Evolutionary conservation across 345 rosid genomes (phyloP).

Genomic region (Fremontodendron californicum): DNA sequence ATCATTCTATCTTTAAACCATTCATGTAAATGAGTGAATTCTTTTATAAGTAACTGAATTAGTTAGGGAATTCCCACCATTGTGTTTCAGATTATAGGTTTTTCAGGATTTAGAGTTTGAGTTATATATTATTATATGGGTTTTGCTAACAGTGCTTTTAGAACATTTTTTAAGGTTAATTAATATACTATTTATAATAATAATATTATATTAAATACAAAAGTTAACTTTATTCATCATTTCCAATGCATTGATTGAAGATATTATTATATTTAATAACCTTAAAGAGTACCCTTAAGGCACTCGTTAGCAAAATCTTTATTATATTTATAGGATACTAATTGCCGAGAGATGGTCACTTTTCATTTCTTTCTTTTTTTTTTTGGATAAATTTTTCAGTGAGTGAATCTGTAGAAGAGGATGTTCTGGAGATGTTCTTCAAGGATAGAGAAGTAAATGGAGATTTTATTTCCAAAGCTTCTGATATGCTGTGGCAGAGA

Average conservation of each 20-base stretch:
- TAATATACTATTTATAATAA: too few species aligned
- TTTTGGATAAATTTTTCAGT: not conserved
- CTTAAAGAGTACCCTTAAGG: too few species aligned
- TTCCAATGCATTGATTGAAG: too few species aligned
- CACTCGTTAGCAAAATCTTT: too few species aligned
- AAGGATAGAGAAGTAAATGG: conserved; percentile 76
- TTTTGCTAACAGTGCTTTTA: too few species aligned
- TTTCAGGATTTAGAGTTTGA: not conserved
- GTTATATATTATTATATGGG: not conserved
- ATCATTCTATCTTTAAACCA: not conserved
- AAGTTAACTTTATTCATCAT: too few species aligned
- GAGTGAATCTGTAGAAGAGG: conserved; percentile 46
- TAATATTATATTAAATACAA: too few species aligned
- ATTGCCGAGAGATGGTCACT: not conserved
- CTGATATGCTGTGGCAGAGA: conserved; percentile 65
- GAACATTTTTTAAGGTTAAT: too few species aligned
- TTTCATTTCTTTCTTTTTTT: not conserved
- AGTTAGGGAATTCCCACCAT: not conserved
- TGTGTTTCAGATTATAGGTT: not conserved
- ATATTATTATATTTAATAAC: too few species aligned
- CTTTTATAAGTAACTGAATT: not conserved
- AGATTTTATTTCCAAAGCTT: conserved; percentile 73
- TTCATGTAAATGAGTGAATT: not conserved
- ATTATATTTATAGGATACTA: not conserved
- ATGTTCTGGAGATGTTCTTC: conserved; percentile 64